A percentile compares a stretch with the other conserved stretches of the same genome.
Conservation (phyloP, 768 basidiomycete species). For the Lentinula detonsa region DNA sequence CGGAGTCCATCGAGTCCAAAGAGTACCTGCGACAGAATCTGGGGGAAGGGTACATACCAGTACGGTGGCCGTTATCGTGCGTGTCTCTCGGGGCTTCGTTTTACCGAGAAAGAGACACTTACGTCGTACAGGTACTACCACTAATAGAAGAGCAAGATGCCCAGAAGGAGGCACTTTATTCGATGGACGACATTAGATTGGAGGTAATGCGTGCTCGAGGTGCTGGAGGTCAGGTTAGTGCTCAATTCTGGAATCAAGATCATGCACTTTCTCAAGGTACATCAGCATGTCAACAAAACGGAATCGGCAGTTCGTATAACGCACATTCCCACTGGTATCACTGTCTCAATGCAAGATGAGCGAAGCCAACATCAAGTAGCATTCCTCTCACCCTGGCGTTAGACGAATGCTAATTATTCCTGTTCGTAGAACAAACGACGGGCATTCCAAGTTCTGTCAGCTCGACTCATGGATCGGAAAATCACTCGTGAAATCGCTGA, state of each 20-base stretch:
- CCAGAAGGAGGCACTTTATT: constrained; percentile 59
- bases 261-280: background rate
- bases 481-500: constrained; percentile 64
- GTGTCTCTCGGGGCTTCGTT: constrained; percentile 12
- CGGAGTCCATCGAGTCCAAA: constrained; percentile 93
- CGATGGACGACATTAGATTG: constrained; percentile 79
- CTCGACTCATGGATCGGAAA: constrained; percentile 79
- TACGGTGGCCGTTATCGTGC: constrained; percentile 79
- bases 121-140: constrained; percentile 69
- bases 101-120: background rate
- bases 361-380: constrained; percentile 88
- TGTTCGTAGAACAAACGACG: constrained; percentile 77
- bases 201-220: constrained; percentile 98
- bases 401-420: background rate
- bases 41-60: constrained; percentile 89
- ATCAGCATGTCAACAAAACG: constrained; percentile 94
- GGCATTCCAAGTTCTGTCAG: constrained; percentile 85
- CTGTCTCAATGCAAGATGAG: constrained; percentile 98
- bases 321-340: constrained; percentile 83
- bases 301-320: constrained; percentile 96
- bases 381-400: background rate
- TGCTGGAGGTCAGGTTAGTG: constrained; percentile 85
- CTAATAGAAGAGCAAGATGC: constrained; percentile 61
- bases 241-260: background rate
- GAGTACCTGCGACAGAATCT: constrained; percentile 87